phyloP scores from a whole-genome alignment of 306 rosid genomes.

The Cajanus cajan region DNA sequence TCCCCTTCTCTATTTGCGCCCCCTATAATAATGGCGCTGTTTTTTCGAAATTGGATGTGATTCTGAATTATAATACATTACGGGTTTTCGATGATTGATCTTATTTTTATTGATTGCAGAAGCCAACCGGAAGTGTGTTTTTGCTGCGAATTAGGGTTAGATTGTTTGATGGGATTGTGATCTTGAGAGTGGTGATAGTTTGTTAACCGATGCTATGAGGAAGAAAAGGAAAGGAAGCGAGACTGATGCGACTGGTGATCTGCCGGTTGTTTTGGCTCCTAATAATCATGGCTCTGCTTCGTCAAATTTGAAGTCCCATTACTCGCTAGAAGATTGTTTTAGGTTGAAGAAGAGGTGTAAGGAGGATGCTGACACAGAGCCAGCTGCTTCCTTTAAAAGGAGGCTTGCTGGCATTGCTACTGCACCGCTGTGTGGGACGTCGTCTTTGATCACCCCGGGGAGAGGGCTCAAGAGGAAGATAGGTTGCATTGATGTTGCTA shows the following conservation, averaged over 20 bases:
- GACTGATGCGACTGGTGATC: conserved; percentile 47
- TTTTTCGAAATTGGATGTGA: conserved; percentile 4
- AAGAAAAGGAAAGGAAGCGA: conserved; percentile 95
- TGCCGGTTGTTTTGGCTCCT: conserved; percentile 41
- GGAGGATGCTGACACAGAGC: conserved; percentile 58
- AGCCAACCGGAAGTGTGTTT: conserved; percentile 14
- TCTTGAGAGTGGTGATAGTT: conserved; percentile 23
- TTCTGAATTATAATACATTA: not conserved
- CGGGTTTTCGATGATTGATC: conserved; percentile 16
- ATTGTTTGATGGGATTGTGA: not conserved
- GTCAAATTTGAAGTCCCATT: conserved; percentile 60
- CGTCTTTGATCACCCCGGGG: conserved; percentile 67
- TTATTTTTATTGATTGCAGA: conserved; percentile 23
- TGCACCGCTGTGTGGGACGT: conserved; percentile 88
- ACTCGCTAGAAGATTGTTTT: conserved; percentile 78
- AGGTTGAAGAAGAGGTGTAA: conserved; percentile 90
- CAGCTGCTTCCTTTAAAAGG: conserved; percentile 58
- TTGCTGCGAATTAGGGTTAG: not conserved
- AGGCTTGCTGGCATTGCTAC: conserved; percentile 95
- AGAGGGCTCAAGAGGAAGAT: conserved; percentile 98
- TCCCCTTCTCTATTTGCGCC: not conserved
- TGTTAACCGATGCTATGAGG: conserved; percentile 62
- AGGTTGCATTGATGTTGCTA: conserved; percentile 94
- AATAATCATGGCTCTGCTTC: conserved; percentile 52
- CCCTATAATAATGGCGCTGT: conserved; percentile 14